Percentiles rank a stretch among this genome's conserved stretches.
Conservation (phyloP, 2,329 filamentous ascomycete species). For the Trichophyton simii region DNA sequence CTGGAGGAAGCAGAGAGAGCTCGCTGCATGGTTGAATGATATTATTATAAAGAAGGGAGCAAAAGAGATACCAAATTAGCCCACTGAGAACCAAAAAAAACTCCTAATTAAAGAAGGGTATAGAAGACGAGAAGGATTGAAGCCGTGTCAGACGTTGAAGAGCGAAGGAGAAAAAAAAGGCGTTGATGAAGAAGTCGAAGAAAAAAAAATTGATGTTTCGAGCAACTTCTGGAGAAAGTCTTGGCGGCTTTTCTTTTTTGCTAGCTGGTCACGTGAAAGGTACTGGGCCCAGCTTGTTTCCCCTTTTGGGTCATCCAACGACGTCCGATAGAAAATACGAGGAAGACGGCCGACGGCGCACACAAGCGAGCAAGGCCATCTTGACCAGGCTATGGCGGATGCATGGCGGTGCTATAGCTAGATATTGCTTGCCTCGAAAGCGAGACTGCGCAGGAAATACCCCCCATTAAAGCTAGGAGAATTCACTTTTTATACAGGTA, state of each 20-base stretch:
- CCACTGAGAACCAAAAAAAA: conserved; percentile 22
- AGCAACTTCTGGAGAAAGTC: conserved; percentile 29
- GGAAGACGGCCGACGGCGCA: background rate
- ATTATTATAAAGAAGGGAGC: conserved; percentile 14
- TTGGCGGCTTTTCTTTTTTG: conserved; percentile 22
- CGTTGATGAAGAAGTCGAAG: conserved; percentile 17
- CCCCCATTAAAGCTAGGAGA: background rate
- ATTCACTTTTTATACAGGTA: background rate
- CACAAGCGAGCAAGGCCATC: background rate
- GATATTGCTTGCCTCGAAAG: background rate
- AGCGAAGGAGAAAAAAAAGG: conserved; percentile 20
- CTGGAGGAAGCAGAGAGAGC: conserved; percentile 71
- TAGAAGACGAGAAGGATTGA: conserved; percentile 4
- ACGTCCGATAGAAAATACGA: background rate
- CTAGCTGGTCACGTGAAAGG: background rate
- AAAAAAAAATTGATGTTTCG: conserved; percentile 20
- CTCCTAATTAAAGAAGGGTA: conserved; percentile 21
- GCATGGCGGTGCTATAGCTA: background rate
- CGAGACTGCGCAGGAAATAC: background rate
- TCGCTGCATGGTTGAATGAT: conserved; percentile 67
- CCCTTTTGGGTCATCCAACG: background rate
- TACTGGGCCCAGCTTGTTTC: background rate
- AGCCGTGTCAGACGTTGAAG: conserved; percentile 17
- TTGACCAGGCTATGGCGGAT: background rate
- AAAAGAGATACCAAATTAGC: conserved; percentile 16